Evolutionary conservation across 768 basidiomycete species (phyloP), one percentile per base, ranked within the genome.

Genomic region (Russula brevipes): DNA sequence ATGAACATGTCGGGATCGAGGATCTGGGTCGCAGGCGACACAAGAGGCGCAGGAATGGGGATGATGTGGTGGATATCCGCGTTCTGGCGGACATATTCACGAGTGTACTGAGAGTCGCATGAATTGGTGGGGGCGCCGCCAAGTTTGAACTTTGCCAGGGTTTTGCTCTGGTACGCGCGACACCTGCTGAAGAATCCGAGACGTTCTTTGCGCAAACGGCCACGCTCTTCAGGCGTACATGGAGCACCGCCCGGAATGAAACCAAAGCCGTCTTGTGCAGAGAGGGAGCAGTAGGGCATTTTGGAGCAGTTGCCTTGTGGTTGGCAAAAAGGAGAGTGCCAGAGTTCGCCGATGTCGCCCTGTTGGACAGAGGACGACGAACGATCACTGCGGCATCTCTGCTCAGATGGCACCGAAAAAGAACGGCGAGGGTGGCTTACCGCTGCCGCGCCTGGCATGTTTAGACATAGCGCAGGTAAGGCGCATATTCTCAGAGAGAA

Each of bases 401-500:
- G 6, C 9, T 54, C 19, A 14, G n/a, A 11, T 35, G 6, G 16
- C 35, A 39, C 24, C 17, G 14, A 24, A 24, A 33, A 8, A 4
- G 11, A 6, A 30, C 12, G 10, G 45, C 4, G 47, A 60, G 11
- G 14, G 12, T 49, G 5, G 3, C 59, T 45, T 36, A 64, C 63
- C 35, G 41, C 24, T 44, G 47, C 54, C 47, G 35, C 54, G 47
- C 11, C 54, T 47, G 14, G 49, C 54, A 11, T 56, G 8, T 44
- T 35, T 64, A 9, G 58, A 55, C 41, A 55, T 45, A 5, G 58
- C 45, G 49, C 63, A 58, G 39, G 58, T 56, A 39, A 64, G 30
- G 56, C 63, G 58, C 59, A 46, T 64, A 30, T 60, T 64, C 54
- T 64, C 59, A 11, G 46, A 12, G 49, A 64, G 63, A 51, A 64